Conservation (phyloP, 768 basidiomycete genomes). For the Nidularia sp. region DNA sequence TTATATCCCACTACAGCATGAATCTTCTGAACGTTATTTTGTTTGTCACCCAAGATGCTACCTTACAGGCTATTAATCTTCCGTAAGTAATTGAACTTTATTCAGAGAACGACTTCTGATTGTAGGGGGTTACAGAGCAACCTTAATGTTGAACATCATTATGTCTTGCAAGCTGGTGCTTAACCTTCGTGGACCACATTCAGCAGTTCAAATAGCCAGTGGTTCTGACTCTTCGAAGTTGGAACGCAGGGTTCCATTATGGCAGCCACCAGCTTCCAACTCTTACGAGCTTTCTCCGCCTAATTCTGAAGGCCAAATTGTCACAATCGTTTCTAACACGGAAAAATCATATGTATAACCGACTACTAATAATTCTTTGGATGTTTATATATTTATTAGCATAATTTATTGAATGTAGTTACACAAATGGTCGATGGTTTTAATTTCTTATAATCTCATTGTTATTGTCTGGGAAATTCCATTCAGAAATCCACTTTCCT, state of each 20-base stretch:
- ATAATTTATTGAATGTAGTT: no score
- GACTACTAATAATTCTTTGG: no score
- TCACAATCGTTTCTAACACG: no score
- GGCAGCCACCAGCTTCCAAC: neutral
- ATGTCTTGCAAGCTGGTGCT: conserved; percentile 16
- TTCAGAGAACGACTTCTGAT: neutral
- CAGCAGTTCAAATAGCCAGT: neutral
- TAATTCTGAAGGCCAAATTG: no score
- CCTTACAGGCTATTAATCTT: conserved; percentile 15
- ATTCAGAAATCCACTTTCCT: no score
- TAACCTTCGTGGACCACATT: conserved; percentile 13
- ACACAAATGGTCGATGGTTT: no score
- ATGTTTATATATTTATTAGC: no score
- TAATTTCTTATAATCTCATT: no score
- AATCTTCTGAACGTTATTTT: conserved; percentile 16
- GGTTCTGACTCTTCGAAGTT: neutral
- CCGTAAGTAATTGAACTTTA: conserved; percentile 8
- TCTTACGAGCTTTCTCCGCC: neutral
- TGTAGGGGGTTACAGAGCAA: conserved; percentile 7
- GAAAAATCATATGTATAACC: no score
- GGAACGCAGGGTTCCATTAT: neutral
- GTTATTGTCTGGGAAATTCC: no score
- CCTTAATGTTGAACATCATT: conserved; percentile 16
- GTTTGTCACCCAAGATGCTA: conserved; percentile 10
- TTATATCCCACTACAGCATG: conserved; percentile 8